phyloP scores from a whole-genome alignment of 2,329 filamentous ascomycete species.

The Plenodomus lindquistii region DNA sequence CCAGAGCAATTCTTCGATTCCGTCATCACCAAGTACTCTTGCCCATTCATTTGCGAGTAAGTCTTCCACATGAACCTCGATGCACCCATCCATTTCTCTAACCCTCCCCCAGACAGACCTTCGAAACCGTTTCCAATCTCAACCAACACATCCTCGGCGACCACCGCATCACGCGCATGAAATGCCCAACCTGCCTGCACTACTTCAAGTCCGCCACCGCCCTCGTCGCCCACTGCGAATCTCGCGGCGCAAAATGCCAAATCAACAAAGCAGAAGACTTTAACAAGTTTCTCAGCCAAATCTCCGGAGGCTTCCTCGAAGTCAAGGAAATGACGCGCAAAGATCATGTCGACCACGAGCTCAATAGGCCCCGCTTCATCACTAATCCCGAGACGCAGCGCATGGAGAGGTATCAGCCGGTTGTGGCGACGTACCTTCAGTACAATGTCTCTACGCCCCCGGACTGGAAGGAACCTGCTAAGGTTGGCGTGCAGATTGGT shows the following conservation, averaged over 20 bases:
- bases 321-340: conserved; percentile 37
- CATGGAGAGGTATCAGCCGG: conserved; percentile 30
- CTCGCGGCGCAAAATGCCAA: conserved; percentile 30
- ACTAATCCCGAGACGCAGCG: conserved; percentile 23
- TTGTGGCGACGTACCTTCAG: conserved; percentile 33
- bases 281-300: conserved; percentile 41
- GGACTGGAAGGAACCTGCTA: conserved; percentile 34
- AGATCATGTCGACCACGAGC: conserved; percentile 33
- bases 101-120: conserved; percentile 27
- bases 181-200: conserved; percentile 48
- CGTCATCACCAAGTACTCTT: conserved; percentile 54
- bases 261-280: conserved; percentile 44
- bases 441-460: conserved; percentile 36
- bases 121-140: conserved; percentile 33
- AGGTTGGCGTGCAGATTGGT: conserved; percentile 16
- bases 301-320: conserved; percentile 49
- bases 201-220: conserved; percentile 44
- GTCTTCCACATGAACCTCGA: conserved; percentile 3
- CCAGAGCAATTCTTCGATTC: conserved; percentile 52
- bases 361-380: conserved; percentile 22
- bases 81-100: background rate
- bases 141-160: conserved; percentile 41
- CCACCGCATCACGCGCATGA: conserved; percentile 42
- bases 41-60: conserved; percentile 61
- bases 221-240: conserved; percentile 49